phyloP scores from a whole-genome alignment of 371 early-diverging fungal genomes.

The Syncephalastrum contaminatum region DNA sequence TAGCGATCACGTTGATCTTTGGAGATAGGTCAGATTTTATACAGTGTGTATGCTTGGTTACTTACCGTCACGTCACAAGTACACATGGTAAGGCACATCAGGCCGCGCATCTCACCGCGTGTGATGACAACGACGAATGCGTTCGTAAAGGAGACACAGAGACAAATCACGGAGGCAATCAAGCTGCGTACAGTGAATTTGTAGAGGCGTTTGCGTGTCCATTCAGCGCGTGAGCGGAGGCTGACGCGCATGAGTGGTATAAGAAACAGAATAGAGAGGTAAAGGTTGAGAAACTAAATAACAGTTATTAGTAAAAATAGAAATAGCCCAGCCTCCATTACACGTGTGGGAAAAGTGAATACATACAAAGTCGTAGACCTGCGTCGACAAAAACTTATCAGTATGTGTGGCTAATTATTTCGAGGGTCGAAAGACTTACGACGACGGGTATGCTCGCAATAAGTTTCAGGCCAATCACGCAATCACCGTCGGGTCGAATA shows the following conservation, averaged over 20 bases:
- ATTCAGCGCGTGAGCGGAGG: conserved; percentile 36
- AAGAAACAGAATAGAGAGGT: conserved; percentile 52
- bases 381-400: not conserved
- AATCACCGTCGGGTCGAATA: conserved; percentile 40
- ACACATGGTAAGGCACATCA: conserved; percentile 56
- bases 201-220: conserved; percentile 41
- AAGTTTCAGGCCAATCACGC: conserved; percentile 50
- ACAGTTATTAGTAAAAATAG: not conserved
- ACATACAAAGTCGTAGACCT: conserved; percentile 47
- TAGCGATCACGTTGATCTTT: conserved; percentile 54
- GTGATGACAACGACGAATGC: conserved; percentile 45
- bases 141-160: conserved; percentile 49
- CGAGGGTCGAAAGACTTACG: conserved; percentile 17
- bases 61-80: conserved; percentile 57
- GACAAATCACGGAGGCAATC: conserved; percentile 47
- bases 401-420: not conserved
- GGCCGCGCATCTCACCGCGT: conserved; percentile 50
- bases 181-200: conserved; percentile 48
- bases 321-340: not conserved
- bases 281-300: conserved; percentile 38
- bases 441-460: conserved; percentile 51
- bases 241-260: conserved; percentile 38
- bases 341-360: conserved; percentile 1
- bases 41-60: not conserved
- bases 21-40: not conserved